These are phyloP conservation scores for Pichia sp. DNA, from an alignment of 1,139 yeast species.

Conservation along the genomic window DNA sequence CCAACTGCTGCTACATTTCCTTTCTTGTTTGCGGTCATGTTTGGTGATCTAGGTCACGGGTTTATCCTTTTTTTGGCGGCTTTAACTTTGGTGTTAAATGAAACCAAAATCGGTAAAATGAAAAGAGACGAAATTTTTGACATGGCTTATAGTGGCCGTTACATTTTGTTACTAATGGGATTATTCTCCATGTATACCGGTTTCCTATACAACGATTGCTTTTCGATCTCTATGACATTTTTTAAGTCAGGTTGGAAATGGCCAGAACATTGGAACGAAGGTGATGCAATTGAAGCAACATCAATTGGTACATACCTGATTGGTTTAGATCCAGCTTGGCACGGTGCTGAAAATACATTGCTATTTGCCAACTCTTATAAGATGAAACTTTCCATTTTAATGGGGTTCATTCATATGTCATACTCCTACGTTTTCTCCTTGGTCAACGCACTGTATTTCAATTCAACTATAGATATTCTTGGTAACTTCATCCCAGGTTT, in stretches of 20 bases:
- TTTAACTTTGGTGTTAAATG: constrained; percentile 48
- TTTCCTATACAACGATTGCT: constrained; percentile 64
- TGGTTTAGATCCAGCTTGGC: constrained; percentile 77
- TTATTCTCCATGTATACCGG: constrained; percentile 75
- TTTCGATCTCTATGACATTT: constrained; percentile 68
- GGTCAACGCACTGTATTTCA: constrained; percentile 51
- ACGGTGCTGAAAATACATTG: constrained; percentile 69
- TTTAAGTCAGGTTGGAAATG: constrained; percentile 72
- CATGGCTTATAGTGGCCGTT: constrained; percentile 75
- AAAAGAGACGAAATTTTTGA: constrained; percentile 74
- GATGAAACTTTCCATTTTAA: constrained; percentile 71
- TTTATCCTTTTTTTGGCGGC: constrained; percentile 57
- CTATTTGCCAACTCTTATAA: constrained; percentile 72
- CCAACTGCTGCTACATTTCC: constrained; percentile 79
- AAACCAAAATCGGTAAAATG: constrained; percentile 48
- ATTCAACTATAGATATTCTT: constrained; percentile 55
- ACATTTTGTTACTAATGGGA: constrained; percentile 69
- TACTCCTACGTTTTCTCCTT: constrained; percentile 64
- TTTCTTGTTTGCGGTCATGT: constrained; percentile 82
- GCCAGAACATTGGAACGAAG: constrained; percentile 51
- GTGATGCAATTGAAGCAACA: constrained; percentile 49
- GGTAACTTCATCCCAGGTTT: constrained; percentile 79
- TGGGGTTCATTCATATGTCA: constrained; percentile 76
- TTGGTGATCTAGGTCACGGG: constrained; percentile 83
- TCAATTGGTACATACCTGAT: constrained; percentile 52